A percentile compares a stretch with the other conserved stretches of the same genome.
Conservation (phyloP, 352 stramenopile genomes). For the Pythium dissotocum region DNA sequence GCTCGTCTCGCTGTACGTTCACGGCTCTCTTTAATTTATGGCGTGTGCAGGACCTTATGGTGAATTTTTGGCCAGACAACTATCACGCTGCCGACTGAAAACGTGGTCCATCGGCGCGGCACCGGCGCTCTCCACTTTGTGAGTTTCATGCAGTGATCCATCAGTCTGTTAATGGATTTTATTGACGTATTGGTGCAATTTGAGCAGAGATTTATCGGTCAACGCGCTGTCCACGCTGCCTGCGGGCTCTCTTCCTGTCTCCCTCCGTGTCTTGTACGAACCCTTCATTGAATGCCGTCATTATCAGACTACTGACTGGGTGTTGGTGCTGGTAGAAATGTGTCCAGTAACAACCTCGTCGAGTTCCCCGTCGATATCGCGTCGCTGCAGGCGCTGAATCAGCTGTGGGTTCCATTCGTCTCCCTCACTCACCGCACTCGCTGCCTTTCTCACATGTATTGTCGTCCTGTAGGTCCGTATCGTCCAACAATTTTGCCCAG, state of each 20-base stretch:
- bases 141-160: not conserved
- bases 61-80: slow-evolving; percentile 10
- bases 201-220: slow-evolving; percentile 23
- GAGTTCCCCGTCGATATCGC: slow-evolving; percentile 23
- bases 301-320: no score
- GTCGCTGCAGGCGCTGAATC: slow-evolving; percentile 10
- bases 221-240: slow-evolving; percentile 17
- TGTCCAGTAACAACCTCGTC: slow-evolving; percentile 26
- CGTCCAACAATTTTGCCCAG: slow-evolving; percentile 20
- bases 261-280: slow-evolving; percentile 27
- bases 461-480: slow-evolving; percentile 16
- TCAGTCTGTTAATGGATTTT: not conserved
- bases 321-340: slow-evolving; percentile 14
- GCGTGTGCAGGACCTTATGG: not conserved
- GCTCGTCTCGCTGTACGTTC: slow-evolving; percentile 19
- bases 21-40: not conserved
- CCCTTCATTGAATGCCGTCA: no score
- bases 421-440: not conserved
- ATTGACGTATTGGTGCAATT: not conserved
- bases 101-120: slow-evolving; percentile 14
- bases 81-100: slow-evolving; percentile 9
- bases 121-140: slow-evolving; percentile 24
- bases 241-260: slow-evolving; percentile 16
- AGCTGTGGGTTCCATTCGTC: slow-evolving; percentile 9
- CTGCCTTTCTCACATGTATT: not conserved